Conservation (phyloP, 805 yeast genomes). For the Spathaspora boniae region DNA sequence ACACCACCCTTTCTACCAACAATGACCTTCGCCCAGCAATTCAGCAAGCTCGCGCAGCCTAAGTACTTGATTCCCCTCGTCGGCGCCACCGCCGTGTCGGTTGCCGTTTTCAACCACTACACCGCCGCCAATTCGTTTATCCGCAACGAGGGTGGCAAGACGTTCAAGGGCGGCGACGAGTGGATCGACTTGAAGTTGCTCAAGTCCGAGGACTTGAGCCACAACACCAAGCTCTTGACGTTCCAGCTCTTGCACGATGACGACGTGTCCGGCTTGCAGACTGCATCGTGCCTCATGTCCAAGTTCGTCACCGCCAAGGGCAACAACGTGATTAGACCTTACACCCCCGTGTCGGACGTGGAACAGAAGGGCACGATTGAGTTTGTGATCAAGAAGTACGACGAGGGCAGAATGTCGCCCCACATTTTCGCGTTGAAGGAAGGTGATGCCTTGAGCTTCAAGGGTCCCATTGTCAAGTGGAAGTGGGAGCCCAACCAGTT, state of each 20-base stretch:
- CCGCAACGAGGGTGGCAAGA: constrained; percentile 37
- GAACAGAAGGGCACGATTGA: constrained; percentile 72
- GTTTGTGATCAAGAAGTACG: constrained; percentile 80
- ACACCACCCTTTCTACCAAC: no score
- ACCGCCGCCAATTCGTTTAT: constrained; percentile 18
- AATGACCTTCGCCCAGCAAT: constrained; percentile 3
- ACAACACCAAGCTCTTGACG: constrained; percentile 64
- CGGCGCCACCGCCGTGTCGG: constrained; percentile 26
- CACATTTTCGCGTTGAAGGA: constrained; percentile 69
- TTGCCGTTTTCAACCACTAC: constrained; percentile 30
- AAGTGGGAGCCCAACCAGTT: constrained; percentile 84
- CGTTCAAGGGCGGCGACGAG: constrained; percentile 55
- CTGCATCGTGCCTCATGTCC: constrained; percentile 78
- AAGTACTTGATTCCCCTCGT: constrained; percentile 28
- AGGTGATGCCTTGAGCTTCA: constrained; percentile 81
- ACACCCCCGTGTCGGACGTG: constrained; percentile 79
- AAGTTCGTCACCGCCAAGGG: constrained; percentile 84
- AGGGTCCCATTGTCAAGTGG: constrained; percentile 93
- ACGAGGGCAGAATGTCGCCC: constrained; percentile 76
- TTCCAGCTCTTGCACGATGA: constrained; percentile 68
- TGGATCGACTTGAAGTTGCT: constrained; percentile 70
- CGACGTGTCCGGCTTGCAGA: constrained; percentile 68
- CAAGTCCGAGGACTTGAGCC: constrained; percentile 47
- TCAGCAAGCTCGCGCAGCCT: constrained; percentile 24
- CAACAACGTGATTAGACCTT: constrained; percentile 78